Conservation (phyloP, 2,329 filamentous ascomycete genomes). For the Penicillium hordei region DNA sequence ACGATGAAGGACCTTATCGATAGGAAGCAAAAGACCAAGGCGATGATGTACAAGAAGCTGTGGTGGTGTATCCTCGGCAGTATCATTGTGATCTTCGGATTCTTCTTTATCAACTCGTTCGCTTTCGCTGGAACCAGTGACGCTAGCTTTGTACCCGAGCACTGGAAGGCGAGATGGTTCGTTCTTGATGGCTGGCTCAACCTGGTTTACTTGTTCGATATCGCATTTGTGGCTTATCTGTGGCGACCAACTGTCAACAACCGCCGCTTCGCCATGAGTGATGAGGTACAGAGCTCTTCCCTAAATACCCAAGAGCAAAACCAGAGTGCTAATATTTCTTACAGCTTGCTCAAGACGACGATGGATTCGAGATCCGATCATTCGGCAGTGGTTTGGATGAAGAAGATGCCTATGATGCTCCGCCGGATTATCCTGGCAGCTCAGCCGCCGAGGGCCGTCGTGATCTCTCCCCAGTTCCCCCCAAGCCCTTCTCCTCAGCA, state of each 20-base stretch:
- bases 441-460: conserved; percentile 33
- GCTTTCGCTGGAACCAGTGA: conserved; percentile 83
- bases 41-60: conserved; percentile 93
- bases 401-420: conserved; percentile 51
- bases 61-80: conserved; percentile 96
- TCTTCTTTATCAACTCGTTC: conserved; percentile 98
- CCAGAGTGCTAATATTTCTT: conserved; percentile 30
- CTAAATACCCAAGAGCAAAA: background rate
- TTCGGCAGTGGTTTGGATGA: conserved; percentile 74
- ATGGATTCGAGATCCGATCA: conserved; percentile 94
- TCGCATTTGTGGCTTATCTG: conserved; percentile 88
- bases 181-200: conserved; percentile 97
- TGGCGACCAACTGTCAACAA: conserved; percentile 98
- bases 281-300: conserved; percentile 62
- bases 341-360: conserved; percentile 91
- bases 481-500: conserved; percentile 54
- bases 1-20: conserved; percentile 96
- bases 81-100: conserved; percentile 93
- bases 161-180: conserved; percentile 98
- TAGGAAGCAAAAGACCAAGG: conserved; percentile 90
- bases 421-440: conserved; percentile 35
- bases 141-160: conserved; percentile 88
- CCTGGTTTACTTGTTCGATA: conserved; percentile 90
- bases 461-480: conserved; percentile 42
- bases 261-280: conserved; percentile 95